Evolutionary conservation across 2,329 filamentous ascomycete species (phyloP), one percentile per base, ranked within the genome.

Genomic region (Remersonia thermophila): DNA sequence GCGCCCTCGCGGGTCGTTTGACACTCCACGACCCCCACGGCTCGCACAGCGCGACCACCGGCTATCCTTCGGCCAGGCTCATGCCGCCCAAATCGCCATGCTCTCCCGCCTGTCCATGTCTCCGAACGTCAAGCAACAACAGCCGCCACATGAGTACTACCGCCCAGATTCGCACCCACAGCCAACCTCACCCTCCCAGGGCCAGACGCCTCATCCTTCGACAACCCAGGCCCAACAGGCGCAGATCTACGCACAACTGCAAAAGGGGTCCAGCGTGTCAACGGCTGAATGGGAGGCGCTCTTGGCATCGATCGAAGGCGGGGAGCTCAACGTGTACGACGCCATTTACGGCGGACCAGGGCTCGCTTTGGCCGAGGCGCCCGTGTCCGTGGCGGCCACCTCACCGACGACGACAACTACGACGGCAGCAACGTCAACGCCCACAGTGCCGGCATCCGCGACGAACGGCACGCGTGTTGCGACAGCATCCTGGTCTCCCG

Each of bases 281-380:
- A 62, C 77, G 7, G 66, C 75, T 0, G 83, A 91, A 48, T 93
- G 85, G 86, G 85, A 93, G 55, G 75, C 79, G 2, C 67, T 93
- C 0, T 67, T 93, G 2, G 78, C 80, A 3, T 80, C 79, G 15
- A 76, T 93, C 55, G 85, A 93, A 48, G 77, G 77, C 26, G 83
- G 83, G 1, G 71, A 80, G 45, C 74, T 78, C 36, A 93, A 89
- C 51, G 80, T 93, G n/a, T 91, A 84, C 56, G 80, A 85, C 51
- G 79, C 78, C 28, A 84, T 85, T 37, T 86, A 86, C 47, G 82
- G 81, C 27, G 80, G 80, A 0, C 67, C 70, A 8, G 66, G 65
- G 31, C 57, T 63, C 42, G 27, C 27, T 3, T 54, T 67, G 23
- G 60, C 66, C 25, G 61, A 67, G 15, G 58, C 66, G 9, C 57